phyloP scores from a whole-genome alignment of 352 stramenopile species.

The Phytophthora crassamura region DNA sequence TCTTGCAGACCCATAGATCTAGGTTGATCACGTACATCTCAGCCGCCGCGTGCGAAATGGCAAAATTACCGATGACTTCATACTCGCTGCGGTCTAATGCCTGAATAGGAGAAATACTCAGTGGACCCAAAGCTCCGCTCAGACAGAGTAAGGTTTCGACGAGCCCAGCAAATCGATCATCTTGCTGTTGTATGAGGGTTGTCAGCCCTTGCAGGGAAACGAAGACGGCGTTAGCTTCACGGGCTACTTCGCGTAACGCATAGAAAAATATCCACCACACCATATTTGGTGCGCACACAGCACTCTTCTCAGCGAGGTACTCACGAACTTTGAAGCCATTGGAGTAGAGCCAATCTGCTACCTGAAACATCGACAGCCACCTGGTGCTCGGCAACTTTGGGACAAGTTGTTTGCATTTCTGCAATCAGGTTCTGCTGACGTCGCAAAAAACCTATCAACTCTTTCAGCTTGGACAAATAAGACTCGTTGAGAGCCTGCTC shows the following conservation, averaged over 20 bases:
- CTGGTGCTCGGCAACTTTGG: slow-evolving; percentile 17
- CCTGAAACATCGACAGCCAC: slow-evolving; percentile 25
- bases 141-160: neutral
- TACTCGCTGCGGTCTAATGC: no score
- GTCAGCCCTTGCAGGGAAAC: slow-evolving; percentile 1
- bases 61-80: no score
- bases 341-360: slow-evolving; percentile 16
- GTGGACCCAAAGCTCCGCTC: no score
- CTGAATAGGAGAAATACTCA: no score
- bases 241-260: neutral
- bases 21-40: no score
- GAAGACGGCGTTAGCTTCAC: slow-evolving; percentile 5
- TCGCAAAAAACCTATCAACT: slow-evolving; percentile 11
- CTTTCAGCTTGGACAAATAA: slow-evolving; percentile 12
- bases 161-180: neutral
- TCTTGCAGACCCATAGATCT: no score
- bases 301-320: neutral
- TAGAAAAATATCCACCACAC: slow-evolving; percentile 22
- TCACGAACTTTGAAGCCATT: slow-evolving; percentile 4
- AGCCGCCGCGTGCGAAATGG: no score
- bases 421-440: slow-evolving; percentile 18
- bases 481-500: slow-evolving; percentile 11
- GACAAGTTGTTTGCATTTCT: slow-evolving; percentile 19
- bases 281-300: neutral
- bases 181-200: slow-evolving; percentile 4